Evolutionary conservation across 306 rosid species (phyloP), one percentile per base, ranked within the genome.

Genomic region (Arachis stenosperma): DNA sequence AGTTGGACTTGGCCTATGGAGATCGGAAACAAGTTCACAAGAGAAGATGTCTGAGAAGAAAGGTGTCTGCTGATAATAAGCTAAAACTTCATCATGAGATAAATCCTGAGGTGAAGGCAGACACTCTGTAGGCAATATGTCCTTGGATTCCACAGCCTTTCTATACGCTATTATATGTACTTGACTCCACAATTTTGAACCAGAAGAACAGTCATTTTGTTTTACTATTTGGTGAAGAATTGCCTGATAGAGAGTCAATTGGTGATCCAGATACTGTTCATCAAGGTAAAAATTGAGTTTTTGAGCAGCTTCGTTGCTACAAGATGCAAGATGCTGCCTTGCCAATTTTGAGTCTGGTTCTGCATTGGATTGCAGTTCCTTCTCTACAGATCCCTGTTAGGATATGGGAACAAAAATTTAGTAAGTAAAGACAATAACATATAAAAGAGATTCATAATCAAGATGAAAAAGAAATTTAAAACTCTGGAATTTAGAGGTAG

Each of bases 231-330:
- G 92, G 58, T 78, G 63, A 69, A 95, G 88, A 86, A 95, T 86
- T 63, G 96, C 90, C 84, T 95, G 99, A 79, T 95, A 95, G 36
- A 95, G 61, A 17, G 93, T 90, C 85, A 83, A 71, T 39, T 81
- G 75, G 76, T 68, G 81, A 63, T 88, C 89, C 61, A 95, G 81
- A 67, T 72, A 79, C 75, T 90, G 86, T 78, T 86, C 97, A 46
- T 88, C 99, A 27, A 92, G 89, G 78, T 69, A 86, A 86, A 91
- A 87, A 65, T 76, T 75, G 81, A 95, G 88, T 71, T 87, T 91
- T 2, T 80, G 85, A 73, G 79, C 74, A 79, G 82, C 81, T 72
- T 82, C 79, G 57, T 74, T 66, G 67, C 90, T 82, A 71, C 81
- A 76, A 79, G 88, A 78, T 74, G 79, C 66, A 61, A 60, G 71